phyloP scores from a whole-genome alignment of 2,329 filamentous ascomycete species.

The Cytospora piceicola region DNA sequence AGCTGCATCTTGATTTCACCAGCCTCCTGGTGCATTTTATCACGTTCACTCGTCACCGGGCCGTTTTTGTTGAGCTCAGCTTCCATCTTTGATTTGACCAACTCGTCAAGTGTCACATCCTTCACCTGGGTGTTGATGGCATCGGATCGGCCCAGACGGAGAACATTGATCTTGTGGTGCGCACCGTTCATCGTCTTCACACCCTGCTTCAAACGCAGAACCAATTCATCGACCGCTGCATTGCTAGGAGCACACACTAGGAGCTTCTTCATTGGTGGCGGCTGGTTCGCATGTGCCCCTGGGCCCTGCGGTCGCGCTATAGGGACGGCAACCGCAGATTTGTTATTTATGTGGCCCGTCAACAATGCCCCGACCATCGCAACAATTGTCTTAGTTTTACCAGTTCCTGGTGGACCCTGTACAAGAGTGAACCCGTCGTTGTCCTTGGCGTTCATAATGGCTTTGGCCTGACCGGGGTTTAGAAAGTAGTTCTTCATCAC shows the following conservation, averaged over 20 bases:
- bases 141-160: constrained; percentile 88
- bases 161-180: constrained; percentile 77
- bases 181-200: constrained; percentile 77
- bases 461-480: constrained; percentile 87
- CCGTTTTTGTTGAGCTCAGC: constrained; percentile 62
- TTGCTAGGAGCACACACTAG: constrained; percentile 98
- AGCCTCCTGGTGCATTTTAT: constrained; percentile 66
- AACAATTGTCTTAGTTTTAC: constrained; percentile 97
- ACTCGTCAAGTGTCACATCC: constrained; percentile 90
- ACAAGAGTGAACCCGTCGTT: constrained; percentile 98
- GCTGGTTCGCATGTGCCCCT: constrained; percentile 40
- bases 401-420: constrained; percentile 93
- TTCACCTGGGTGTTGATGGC: constrained; percentile 87
- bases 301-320: constrained; percentile 47
- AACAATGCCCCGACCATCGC: constrained; percentile 91
- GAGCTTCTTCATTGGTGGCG: constrained; percentile 71
- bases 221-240: constrained; percentile 93
- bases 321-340: constrained; percentile 49
- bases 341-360: constrained; percentile 57
- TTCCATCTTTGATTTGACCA: constrained; percentile 76
- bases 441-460: constrained; percentile 87
- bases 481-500: constrained; percentile 79
- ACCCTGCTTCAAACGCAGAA: constrained; percentile 87
- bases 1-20: constrained; percentile 76
- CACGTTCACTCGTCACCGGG: constrained; percentile 55